Evolutionary conservation across 2,329 filamentous ascomycete species (phyloP), one percentile per base, ranked within the genome.

Genomic region (Neospermospora avenae): DNA sequence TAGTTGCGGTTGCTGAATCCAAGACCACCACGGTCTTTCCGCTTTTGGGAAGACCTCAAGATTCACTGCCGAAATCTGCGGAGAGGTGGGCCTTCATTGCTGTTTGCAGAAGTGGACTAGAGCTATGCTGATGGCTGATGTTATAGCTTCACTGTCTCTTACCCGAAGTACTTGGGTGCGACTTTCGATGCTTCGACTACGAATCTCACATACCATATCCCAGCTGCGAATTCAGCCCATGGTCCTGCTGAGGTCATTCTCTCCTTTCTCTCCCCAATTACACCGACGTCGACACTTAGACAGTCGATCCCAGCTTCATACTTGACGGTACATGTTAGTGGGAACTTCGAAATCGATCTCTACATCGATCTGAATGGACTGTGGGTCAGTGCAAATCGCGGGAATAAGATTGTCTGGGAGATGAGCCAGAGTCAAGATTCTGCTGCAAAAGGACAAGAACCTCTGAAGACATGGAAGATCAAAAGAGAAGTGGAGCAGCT

Each of bases 341-440:
- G 90, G 4, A 79, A 78, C 63, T 83, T 87, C 54, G 79, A 87
- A 63, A 76, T 90, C 13, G 81, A 85, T 69, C 70, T 87, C 52
- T 90, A 89, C 68, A 75, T 87, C 61, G 87, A 90, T 69, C 66
- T 89, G 57, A 89, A 90, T 68, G 87, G 87, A 7, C 86, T 92
- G 70, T 96, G 91, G 90, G 88, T 91, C 61, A 95, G 88, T 69
- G 90, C 90, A 18, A 82, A 92, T 65, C 78, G 85, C 53, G 84
- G 81, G 35, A 90, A 82, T 67, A 77, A 81, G 56, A 88, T 96
- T 58, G 78, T 82, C 60, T 96, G 91, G 91, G 77, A 82, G 10
- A 76, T 91, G 52, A 76, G 78, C 56, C 75, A 81, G 57, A 52
- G 20, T 70, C 77, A 8, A 68, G 75, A 46, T 68, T 76, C 75